Percentiles rank a stretch among this genome's conserved stretches.
phyloP scores from a whole-genome alignment of 208 protist species.

The Acanthamoeba castellanii region DNA sequence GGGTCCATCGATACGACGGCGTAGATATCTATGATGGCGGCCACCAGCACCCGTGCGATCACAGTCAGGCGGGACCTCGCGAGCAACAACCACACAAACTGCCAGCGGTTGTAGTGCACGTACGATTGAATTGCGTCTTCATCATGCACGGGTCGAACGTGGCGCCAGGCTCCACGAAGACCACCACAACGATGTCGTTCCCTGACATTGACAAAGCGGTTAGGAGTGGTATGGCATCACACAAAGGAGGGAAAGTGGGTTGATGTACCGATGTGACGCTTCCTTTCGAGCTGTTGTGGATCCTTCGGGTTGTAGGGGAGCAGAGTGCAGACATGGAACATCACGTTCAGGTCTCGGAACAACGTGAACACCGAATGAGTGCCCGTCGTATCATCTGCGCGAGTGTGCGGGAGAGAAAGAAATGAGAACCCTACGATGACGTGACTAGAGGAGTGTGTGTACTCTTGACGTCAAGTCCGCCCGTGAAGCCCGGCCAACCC shows the following conservation, averaged over 20 bases:
- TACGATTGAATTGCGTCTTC: slow-evolving; percentile 77
- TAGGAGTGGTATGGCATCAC: background rate
- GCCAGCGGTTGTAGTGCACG: background rate
- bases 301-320: slow-evolving; percentile 73
- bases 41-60: too few relatives aligned
- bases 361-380: slow-evolving; percentile 55
- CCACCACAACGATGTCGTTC: slow-evolving; percentile 77
- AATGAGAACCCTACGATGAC: background rate
- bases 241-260: background rate
- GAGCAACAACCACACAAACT: background rate
- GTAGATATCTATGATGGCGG: background rate
- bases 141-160: slow-evolving; percentile 74
- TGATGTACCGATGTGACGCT: slow-evolving; percentile 57
- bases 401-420: too few relatives aligned
- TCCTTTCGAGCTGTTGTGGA: slow-evolving; percentile 71
- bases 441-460: background rate
- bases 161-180: slow-evolving; percentile 64
- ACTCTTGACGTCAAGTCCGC: slow-evolving; percentile 78
- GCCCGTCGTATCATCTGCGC: slow-evolving; percentile 67
- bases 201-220: background rate
- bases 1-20: slow-evolving; percentile 34
- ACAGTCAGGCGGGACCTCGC: background rate
- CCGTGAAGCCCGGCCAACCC: slow-evolving; percentile 73
- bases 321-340: slow-evolving; percentile 77
- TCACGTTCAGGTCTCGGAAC: slow-evolving; percentile 74